Evolutionary conservation across 2,329 filamentous ascomycete species (phyloP).

Genomic region (Dactylellina cionopaga): DNA sequence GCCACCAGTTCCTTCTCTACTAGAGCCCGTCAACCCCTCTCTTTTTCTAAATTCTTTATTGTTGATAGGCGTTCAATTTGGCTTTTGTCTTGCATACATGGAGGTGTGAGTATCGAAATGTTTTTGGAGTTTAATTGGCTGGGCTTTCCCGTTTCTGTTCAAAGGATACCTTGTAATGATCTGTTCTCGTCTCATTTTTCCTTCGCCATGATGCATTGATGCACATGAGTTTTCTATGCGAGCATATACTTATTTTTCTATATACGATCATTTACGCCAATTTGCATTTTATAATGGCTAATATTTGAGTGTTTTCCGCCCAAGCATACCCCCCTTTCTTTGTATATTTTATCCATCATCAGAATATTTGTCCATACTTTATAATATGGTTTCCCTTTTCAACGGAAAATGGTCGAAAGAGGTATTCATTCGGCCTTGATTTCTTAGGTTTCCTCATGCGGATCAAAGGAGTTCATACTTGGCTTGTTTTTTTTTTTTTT

Average conservation of each 20-base stretch:
- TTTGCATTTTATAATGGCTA: constrained; percentile 32
- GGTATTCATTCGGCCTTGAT: background rate
- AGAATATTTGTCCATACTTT: constrained; percentile 30
- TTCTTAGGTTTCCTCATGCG: background rate
- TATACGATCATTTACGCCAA: constrained; percentile 17
- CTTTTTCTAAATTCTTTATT: background rate
- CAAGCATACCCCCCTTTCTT: constrained; percentile 25
- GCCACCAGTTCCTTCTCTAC: constrained; percentile 43
- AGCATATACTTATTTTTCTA: constrained; percentile 24
- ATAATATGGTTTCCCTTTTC: background rate
- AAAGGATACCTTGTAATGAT: constrained; percentile 1
- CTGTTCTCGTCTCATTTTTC: constrained; percentile 3
- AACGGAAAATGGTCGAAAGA: background rate
- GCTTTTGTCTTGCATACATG: constrained; percentile 35
- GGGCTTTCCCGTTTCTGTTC: background rate
- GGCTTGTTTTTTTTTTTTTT: constrained; percentile 2
- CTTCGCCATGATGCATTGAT: constrained; percentile 38
- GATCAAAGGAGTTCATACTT: constrained; percentile 25
- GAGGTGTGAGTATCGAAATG: constrained; percentile 28
- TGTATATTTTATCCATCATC: constrained; percentile 18
- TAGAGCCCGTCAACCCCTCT: background rate
- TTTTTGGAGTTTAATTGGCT: constrained; percentile 35
- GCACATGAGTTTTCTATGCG: constrained; percentile 25
- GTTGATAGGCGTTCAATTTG: constrained; percentile 4
- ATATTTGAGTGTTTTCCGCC: constrained; percentile 7